phyloP scores from a whole-genome alignment of 2,329 filamentous ascomycete genomes.

The Lasiodiplodia hormozganensis region DNA sequence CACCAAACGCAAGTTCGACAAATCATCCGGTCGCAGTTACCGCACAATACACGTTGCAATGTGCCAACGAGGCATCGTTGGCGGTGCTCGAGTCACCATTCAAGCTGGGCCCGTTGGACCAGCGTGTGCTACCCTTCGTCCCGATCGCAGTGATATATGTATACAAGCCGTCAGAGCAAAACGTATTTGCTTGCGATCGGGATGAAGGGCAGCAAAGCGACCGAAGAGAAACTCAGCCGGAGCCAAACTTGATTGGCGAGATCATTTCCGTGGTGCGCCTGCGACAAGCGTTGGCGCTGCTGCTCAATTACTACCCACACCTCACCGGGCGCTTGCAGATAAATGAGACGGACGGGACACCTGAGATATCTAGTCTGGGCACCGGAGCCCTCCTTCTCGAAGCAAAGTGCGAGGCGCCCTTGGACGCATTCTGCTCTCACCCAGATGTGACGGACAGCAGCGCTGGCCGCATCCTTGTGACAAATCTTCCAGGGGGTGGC shows the following conservation, averaged over 20 bases:
- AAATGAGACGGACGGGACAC: background rate
- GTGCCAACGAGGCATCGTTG: background rate
- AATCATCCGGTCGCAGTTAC: too few species aligned
- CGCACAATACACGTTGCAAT: conserved; percentile 28
- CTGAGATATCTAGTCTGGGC: background rate
- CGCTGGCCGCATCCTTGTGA: background rate
- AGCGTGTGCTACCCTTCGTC: background rate
- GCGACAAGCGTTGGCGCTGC: background rate
- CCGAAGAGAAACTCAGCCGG: too few species aligned
- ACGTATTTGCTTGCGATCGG: too few species aligned
- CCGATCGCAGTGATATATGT: background rate
- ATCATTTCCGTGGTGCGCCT: background rate
- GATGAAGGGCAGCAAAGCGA: too few species aligned
- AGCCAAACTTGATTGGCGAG: background rate
- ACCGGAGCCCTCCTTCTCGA: background rate
- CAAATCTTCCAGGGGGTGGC: background rate
- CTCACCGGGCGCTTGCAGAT: conserved; percentile 7
- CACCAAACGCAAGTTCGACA: too few species aligned
- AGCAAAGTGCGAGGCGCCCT: background rate
- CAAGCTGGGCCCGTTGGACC: background rate
- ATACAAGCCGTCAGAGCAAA: background rate
- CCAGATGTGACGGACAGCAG: too few species aligned
- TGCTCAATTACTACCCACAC: conserved; percentile 7
- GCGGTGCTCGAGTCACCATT: background rate
- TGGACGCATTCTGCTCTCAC: background rate